phyloP scores from a whole-genome alignment of 2,329 filamentous ascomycete species.

The Ophiosphaerella korrae region DNA sequence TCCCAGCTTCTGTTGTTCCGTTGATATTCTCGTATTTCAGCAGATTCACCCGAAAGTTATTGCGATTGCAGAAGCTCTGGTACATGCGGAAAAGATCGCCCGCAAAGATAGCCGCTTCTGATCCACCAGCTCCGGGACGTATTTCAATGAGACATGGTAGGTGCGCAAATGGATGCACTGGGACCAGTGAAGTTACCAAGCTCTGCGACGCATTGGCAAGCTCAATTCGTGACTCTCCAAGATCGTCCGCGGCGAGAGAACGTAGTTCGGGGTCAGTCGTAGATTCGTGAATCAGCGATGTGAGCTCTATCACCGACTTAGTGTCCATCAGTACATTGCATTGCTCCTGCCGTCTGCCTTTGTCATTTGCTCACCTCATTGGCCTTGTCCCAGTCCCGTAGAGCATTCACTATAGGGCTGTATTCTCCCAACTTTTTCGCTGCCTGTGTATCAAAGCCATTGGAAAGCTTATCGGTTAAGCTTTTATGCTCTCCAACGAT shows the following conservation, averaged over 20 bases:
- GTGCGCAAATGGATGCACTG: constrained; percentile 85
- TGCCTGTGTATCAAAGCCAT: constrained; percentile 60
- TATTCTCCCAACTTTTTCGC: constrained; percentile 65
- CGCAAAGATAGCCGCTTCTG: constrained; percentile 89
- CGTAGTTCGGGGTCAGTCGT: constrained; percentile 64
- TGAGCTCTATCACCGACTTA: constrained; percentile 69
- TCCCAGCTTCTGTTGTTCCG: constrained; percentile 63
- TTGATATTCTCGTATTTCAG: constrained; percentile 83
- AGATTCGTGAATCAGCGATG: constrained; percentile 73
- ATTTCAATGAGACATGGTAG: constrained; percentile 92
- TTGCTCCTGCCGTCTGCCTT: background rate
- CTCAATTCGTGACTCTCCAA: constrained; percentile 66
- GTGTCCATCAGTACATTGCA: constrained; percentile 24
- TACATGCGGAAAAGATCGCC: constrained; percentile 92
- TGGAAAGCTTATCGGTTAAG: constrained; percentile 58
- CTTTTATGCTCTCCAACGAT: constrained; percentile 61
- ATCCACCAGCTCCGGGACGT: constrained; percentile 86
- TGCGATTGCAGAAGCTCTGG: constrained; percentile 72
- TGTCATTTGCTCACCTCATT: constrained; percentile 54
- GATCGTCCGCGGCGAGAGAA: constrained; percentile 68
- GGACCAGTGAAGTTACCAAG: constrained; percentile 79
- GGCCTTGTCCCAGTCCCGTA: constrained; percentile 64
- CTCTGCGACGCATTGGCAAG: constrained; percentile 68
- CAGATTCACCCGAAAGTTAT: constrained; percentile 68
- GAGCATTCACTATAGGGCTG: constrained; percentile 55